These are phyloP conservation scores for Houttuynia cordata DNA, from an alignment of 164 flowering plant genomes.

Conservation along the genomic window DNA sequence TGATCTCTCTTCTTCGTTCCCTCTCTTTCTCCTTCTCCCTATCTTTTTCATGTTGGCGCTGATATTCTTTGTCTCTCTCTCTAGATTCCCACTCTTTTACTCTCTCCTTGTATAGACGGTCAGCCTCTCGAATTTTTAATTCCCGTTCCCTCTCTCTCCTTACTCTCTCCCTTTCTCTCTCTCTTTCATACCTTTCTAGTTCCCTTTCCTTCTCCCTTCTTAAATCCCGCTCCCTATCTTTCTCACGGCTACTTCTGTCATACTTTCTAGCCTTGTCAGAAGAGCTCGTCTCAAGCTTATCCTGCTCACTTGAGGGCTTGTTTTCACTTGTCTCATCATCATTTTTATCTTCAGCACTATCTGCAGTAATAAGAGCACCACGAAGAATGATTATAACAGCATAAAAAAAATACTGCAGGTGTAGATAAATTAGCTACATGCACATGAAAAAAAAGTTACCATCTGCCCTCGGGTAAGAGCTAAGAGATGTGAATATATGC, in stretches of 20 bases:
- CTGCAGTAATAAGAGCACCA: constrained; percentile 15
- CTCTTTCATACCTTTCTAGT: constrained; percentile 86
- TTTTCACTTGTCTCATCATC: constrained; percentile 69
- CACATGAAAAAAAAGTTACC: no score
- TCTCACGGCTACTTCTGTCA: constrained; percentile 73
- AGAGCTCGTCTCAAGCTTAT: constrained; percentile 54
- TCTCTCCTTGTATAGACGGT: constrained; percentile 64
- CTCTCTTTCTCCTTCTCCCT: constrained; percentile 85
- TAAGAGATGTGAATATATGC: no score
- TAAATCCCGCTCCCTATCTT: constrained; percentile 65
- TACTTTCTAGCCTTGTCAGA: constrained; percentile 66
- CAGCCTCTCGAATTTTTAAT: constrained; percentile 63
- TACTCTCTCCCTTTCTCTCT: constrained; percentile 78
- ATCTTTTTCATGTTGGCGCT: constrained; percentile 68
- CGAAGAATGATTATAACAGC: not conserved
- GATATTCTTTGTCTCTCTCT: constrained; percentile 81
- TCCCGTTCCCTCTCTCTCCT: constrained; percentile 86
- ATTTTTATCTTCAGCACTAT: constrained; percentile 56
- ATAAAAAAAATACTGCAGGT: no score
- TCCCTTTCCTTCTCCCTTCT: constrained; percentile 86
- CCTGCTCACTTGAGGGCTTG: constrained; percentile 50
- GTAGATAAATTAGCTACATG: no score
- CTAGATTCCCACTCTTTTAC: constrained; percentile 90
- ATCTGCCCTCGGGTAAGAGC: no score
- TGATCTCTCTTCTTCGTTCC: constrained; percentile 64